Conservation (phyloP, 2,329 filamentous ascomycete genomes). For the Pseudocercospora cruenta region DNA sequence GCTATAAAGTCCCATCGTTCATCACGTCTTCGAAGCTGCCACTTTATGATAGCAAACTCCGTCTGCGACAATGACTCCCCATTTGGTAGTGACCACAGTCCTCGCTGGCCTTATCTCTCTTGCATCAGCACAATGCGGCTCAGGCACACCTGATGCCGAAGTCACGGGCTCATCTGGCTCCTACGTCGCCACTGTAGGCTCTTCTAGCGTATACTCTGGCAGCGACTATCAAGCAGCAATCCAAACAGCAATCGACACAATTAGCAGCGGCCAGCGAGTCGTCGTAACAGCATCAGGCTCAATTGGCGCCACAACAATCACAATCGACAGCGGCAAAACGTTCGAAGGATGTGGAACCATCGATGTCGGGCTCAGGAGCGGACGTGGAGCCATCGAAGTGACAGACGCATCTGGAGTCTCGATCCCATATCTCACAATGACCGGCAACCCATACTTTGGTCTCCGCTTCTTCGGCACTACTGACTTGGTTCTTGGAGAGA, state of each 20-base stretch:
- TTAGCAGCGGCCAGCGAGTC: constrained; percentile 57
- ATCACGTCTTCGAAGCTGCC: background rate
- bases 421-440: constrained; percentile 62
- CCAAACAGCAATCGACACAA: constrained; percentile 58
- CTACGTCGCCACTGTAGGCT: constrained; percentile 52
- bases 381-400: constrained; percentile 59
- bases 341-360: constrained; percentile 65
- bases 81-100: background rate
- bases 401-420: constrained; percentile 53
- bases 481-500: constrained; percentile 54
- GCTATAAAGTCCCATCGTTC: too few species aligned
- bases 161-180: constrained; percentile 54
- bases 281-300: constrained; percentile 59
- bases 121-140: constrained; percentile 46
- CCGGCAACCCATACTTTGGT: constrained; percentile 62
- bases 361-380: constrained; percentile 47
- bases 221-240: constrained; percentile 59
- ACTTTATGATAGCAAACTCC: background rate
- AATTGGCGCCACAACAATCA: constrained; percentile 59
- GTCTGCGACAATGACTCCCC: background rate
- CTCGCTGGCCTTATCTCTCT: background rate
- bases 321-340: constrained; percentile 56
- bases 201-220: constrained; percentile 55
- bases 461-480: constrained; percentile 59
- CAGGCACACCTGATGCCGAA: constrained; percentile 50